Base-by-base conservation (phyloP, 2,329 filamentous ascomycete species). In the Venturia aucupariae region DNA sequence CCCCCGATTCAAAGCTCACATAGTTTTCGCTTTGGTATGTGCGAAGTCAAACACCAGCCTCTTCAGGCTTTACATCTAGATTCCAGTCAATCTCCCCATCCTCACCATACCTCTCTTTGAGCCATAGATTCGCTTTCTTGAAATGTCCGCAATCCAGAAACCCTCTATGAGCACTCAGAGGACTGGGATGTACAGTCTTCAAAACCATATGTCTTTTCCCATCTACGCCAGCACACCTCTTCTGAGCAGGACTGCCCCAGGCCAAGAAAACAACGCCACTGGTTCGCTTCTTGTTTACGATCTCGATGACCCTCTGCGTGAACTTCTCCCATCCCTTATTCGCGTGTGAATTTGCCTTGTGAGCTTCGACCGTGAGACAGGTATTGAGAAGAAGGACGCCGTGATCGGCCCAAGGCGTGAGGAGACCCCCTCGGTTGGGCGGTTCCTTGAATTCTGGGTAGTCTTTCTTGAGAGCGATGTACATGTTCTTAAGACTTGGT, bases 341-440 rank as follows among this genome's bases (percentile, higher is more conserved):
- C 2, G 89, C 80, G 75, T 99, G 94, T 35, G 86, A 90, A 74
- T 94, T 93, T 59, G 94, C 87, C 69, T 95, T 86, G 73, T 95
- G 90, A 0, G 90, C 90, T 30, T 91, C 89, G 22, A 99, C 94
- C 0, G 94, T 99, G 64, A 99, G 81, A 74, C 92, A 96, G 0
- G 94, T 95, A 75, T 99, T 99, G 68, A 99, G 84, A 78, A 99
- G 83, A 51, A 99, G 82, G 5, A 99, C 92, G 60, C 94, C 94
- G 61, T 89, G 88, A 69, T 97, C 89, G 0, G 94, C 93, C 94
- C 94, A 99, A 0, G 92, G 90, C 0, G 88, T 97, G 24, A 99
- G 82, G 0, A 96, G 84, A 13, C 94, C 94, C 51, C 86, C 86
- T 44, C 86, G 88, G 66, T 90, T 89, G 1, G 90, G 85, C 0